Evolutionary conservation across 2,329 filamentous ascomycete genomes (phyloP), one percentile per base, ranked within the genome.

Genomic region (Microsporum audouinii): DNA sequence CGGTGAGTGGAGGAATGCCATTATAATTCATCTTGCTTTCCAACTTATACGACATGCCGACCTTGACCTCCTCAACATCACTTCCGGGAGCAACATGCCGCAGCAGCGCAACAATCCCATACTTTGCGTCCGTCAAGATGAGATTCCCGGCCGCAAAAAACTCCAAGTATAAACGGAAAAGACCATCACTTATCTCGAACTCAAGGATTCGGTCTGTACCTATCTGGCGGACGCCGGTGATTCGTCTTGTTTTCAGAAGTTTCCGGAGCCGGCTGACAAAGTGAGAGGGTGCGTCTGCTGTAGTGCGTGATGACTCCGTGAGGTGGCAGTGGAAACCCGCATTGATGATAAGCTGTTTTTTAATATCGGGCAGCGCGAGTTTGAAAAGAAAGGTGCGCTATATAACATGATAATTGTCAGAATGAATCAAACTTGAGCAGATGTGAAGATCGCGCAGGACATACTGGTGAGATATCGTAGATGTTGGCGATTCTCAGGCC

Each of bases 71-170:
- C 69, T 96, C 91, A 69, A 95, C 87, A n/a, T 88, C 88, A 58
- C 88, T 87, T 1, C 87, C 88, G 67, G 91, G 88, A 3, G 84
- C 78, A 0, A 97, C 92, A 65, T 88, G 86, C 60, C 94, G 84
- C 66, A 94, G 78, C 23, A 99, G 76, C 0, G 88, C 85, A 39
- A 97, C 73, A 60, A 97, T 91, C 64, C 87, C 94, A 59, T 91
- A 78, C 29, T 95, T 86, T 58, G 81, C 82, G 71, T 97, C 91
- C 2, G 94, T 96, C 59, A 99, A 80, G 63, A 99, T 89, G 63
- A 99, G 87, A 71, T 99, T 99, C 53, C 94, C 94, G 59, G 89
- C 88, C 0, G 94, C 92, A 71, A 96, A 99, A 77, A 99, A 99
- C 75, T 99, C 94, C 33, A 99, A 78, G 71, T 90, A 96, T 27